These are phyloP conservation scores for Musa balbisiana DNA, from an alignment of 202 grass and related monocot species.

Conservation along the genomic window DNA sequence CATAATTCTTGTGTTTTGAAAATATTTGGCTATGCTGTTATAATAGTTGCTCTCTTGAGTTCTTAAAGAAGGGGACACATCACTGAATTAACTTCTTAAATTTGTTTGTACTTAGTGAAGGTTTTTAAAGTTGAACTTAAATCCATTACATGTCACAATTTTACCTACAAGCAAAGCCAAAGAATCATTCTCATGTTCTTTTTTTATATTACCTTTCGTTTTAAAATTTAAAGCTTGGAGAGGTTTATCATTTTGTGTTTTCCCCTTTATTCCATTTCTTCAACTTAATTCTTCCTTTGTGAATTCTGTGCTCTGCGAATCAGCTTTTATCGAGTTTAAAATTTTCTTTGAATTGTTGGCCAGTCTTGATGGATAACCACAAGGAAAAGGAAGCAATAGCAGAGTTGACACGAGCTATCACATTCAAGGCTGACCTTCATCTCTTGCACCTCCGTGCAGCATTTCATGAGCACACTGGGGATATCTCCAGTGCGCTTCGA, in stretches of 20 bases:
- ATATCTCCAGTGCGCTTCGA: conserved; percentile 65
- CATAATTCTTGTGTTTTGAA: background rate
- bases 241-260: background rate
- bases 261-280: background rate
- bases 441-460: conserved; percentile 88
- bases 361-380: conserved; percentile 98
- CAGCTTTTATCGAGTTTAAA: background rate
- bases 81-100: no score
- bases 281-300: no score
- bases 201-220: no score
- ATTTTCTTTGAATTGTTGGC: conserved; percentile 1
- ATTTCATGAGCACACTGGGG: conserved; percentile 74
- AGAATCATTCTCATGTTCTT: no score
- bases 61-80: no score
- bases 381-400: conserved; percentile 92
- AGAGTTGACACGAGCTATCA: conserved; percentile 75
- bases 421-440: conserved; percentile 93
- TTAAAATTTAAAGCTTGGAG: background rate
- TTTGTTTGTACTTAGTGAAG: no score
- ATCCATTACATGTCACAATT: no score
- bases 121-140: no score
- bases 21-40: background rate
- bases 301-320: no score
- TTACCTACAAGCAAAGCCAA: no score
- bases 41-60: no score